Conservation (phyloP, 1,139 yeast species). For the Hansenula lynferdii region DNA sequence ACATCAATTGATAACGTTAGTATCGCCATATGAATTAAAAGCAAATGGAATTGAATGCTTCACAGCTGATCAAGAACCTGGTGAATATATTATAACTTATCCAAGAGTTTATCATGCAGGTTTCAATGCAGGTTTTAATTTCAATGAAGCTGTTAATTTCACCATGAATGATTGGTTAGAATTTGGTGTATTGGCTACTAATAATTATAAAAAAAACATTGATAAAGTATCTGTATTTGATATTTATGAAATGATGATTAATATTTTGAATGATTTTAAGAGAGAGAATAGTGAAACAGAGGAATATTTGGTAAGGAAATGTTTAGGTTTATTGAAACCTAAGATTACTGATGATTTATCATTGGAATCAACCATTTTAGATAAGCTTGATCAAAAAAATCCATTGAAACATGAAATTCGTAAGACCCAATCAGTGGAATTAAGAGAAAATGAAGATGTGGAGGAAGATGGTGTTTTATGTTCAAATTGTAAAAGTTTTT, state of each 20-base stretch:
- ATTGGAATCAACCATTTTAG: conserved; percentile 9
- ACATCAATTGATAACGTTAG: conserved; percentile 78
- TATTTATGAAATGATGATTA: conserved; percentile 29
- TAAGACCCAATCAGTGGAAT: conserved; percentile 1
- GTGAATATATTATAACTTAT: conserved; percentile 69
- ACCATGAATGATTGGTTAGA: conserved; percentile 67
- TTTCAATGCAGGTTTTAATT: conserved; percentile 70
- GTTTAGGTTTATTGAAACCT: conserved; percentile 10
- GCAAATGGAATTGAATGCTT: conserved; percentile 55
- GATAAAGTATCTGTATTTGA: conserved; percentile 33
- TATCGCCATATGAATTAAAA: conserved; percentile 59
- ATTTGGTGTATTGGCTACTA: conserved; percentile 53
- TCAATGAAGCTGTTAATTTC: conserved; percentile 79
- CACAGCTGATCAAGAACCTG: conserved; percentile 76
- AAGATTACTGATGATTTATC: conserved; percentile 15
- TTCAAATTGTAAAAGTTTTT: conserved; percentile 29
- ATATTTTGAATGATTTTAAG: conserved; percentile 10
- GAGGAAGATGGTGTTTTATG: conserved; percentile 28
- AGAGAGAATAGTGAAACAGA: not conserved
- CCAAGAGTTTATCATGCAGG: conserved; percentile 83
- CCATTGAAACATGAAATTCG: conserved; percentile 5
- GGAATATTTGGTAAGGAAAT: conserved; percentile 10
- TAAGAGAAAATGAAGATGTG: conserved; percentile 11
- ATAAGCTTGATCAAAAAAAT: conserved; percentile 8
- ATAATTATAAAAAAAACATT: conserved; percentile 41